phyloP scores from a whole-genome alignment of 345 rosid species.

The Ricinus communis region DNA sequence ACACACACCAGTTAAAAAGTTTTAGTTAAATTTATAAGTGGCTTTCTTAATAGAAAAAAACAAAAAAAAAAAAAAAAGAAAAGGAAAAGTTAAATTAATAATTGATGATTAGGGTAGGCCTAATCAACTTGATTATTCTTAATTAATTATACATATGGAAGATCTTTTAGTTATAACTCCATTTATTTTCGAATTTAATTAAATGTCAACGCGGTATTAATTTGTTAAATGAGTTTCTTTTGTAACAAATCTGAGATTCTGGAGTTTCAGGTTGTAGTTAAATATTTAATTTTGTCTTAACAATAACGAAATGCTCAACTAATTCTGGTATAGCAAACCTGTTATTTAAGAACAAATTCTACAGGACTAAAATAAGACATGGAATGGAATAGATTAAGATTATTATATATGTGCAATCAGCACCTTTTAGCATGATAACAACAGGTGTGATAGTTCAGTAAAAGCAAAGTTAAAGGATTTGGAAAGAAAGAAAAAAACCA shows the following conservation, averaged over 20 bases:
- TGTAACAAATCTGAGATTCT: slow-evolving; percentile 7
- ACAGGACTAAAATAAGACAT: too few species aligned
- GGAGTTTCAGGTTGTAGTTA: background rate
- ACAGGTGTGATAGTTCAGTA: slow-evolving; percentile 8
- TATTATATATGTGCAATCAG: too few species aligned
- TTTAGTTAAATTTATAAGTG: too few species aligned
- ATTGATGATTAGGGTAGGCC: background rate
- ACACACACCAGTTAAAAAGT: too few species aligned
- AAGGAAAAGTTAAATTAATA: too few species aligned
- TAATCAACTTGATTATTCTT: too few species aligned
- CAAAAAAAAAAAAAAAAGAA: too few species aligned
- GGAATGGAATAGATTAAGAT: background rate
- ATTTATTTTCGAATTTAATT: background rate
- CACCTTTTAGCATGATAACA: slow-evolving; percentile 12
- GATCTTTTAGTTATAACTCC: background rate
- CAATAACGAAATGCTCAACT: background rate
- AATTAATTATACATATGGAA: too few species aligned
- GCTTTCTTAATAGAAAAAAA: too few species aligned
- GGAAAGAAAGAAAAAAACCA: too few species aligned
- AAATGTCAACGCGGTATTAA: slow-evolving; percentile 32
- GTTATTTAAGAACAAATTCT: background rate
- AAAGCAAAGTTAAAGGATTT: slow-evolving; percentile 5
- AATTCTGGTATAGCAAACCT: background rate
- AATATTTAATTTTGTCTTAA: background rate
- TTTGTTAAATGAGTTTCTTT: slow-evolving; percentile 18